These are phyloP conservation scores for Pseudogymnoascus destructans DNA, from an alignment of 2,329 filamentous ascomycete species.

Conservation along the genomic window DNA sequence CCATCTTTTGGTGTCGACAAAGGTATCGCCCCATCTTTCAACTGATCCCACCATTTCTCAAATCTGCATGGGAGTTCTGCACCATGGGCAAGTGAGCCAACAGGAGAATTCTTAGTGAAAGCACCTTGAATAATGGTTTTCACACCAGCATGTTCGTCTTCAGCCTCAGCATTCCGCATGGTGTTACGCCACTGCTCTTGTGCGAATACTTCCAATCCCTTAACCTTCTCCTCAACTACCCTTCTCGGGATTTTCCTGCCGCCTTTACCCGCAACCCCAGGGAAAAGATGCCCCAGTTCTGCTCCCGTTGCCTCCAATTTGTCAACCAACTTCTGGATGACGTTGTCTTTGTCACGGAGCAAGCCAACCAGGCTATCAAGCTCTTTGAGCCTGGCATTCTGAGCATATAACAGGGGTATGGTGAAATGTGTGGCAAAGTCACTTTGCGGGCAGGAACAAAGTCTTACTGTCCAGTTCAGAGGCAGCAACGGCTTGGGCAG, in stretches of 20 bases:
- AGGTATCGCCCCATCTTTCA: conserved; percentile 18
- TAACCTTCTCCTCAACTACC: conserved; percentile 27
- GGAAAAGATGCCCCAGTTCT: conserved; percentile 39
- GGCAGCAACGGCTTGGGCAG: conserved; percentile 50
- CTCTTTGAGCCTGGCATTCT: conserved; percentile 32
- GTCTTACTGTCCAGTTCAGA: conserved; percentile 51
- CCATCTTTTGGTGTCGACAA: conserved; percentile 10
- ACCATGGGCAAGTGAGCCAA: neutral
- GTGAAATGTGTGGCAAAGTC: conserved; percentile 34
- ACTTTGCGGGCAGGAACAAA: conserved; percentile 30
- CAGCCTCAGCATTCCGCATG: neutral
- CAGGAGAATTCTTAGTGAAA: neutral
- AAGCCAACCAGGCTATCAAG: conserved; percentile 31
- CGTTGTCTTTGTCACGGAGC: conserved; percentile 39
- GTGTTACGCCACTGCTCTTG: conserved; percentile 17
- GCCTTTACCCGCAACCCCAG: conserved; percentile 27
- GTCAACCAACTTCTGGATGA: conserved; percentile 41
- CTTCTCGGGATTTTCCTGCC: conserved; percentile 30
- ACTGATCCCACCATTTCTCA: conserved; percentile 22
- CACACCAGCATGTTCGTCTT: neutral
- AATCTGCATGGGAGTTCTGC: neutral
- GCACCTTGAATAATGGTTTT: neutral
- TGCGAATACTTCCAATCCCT: conserved; percentile 36
- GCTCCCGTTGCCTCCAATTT: conserved; percentile 38
- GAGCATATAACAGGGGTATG: conserved; percentile 34